Percentiles rank a stretch among this genome's conserved stretches.
Evolutionary conservation across 2,329 filamentous ascomycete genomes (phyloP).

Genomic region (Juglanconis sp.): DNA sequence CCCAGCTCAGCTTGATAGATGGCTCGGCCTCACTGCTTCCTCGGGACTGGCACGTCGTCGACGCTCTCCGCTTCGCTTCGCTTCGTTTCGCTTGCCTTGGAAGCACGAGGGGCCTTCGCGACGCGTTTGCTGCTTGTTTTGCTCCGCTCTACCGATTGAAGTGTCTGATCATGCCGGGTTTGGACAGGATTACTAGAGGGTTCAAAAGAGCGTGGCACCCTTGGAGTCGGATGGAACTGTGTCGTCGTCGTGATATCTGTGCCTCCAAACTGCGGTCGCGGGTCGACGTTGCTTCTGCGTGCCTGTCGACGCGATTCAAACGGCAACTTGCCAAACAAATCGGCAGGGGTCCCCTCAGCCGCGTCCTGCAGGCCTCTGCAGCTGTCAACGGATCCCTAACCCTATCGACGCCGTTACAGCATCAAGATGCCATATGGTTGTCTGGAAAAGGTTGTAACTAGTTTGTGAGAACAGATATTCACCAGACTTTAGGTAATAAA

Average conservation of each 20-base stretch:
- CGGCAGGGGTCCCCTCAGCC: constrained; percentile 5
- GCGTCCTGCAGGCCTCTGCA: neutral
- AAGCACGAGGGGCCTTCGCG: neutral
- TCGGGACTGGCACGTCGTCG: neutral
- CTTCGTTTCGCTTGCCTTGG: neutral
- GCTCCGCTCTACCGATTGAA: neutral
- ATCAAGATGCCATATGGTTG: too few relatives aligned
- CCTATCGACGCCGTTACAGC: too few relatives aligned
- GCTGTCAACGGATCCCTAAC: neutral
- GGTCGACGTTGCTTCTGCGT: neutral
- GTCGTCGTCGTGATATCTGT: neutral
- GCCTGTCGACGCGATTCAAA: constrained; percentile 11
- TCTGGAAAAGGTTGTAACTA: too few relatives aligned
- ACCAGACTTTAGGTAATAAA: too few relatives aligned
- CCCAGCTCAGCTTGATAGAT: neutral
- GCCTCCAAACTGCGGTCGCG: neutral
- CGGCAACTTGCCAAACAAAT: constrained; percentile 7
- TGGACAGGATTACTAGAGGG: neutral
- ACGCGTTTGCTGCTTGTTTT: neutral
- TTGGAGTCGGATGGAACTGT: neutral
- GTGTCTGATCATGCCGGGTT: neutral
- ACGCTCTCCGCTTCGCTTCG: too few relatives aligned
- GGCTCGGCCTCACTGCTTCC: neutral
- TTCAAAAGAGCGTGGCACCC: neutral
- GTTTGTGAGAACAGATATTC: too few relatives aligned